phyloP scores from a whole-genome alignment of 345 rosid genomes.

The Luvunga scandens region DNA sequence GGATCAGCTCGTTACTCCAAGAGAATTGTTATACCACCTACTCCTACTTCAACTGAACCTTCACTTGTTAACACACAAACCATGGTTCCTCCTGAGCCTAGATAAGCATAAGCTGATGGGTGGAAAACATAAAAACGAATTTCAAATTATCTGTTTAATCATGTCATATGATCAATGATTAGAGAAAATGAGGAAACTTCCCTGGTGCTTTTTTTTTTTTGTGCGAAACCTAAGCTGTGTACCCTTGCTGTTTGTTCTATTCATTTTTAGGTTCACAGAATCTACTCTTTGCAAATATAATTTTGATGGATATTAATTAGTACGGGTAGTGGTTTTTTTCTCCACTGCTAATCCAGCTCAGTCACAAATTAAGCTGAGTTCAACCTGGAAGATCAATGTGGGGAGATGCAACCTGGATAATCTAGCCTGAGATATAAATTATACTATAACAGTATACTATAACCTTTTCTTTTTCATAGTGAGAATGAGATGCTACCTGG shows the following conservation, averaged over 20 bases:
- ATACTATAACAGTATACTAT: too few species aligned
- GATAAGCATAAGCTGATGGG: constrained; percentile 25
- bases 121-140: constrained; percentile 2
- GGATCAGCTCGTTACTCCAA: constrained; percentile 56
- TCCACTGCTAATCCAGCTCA: background rate
- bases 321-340: background rate
- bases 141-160: constrained; percentile 16
- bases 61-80: constrained; percentile 39
- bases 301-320: background rate
- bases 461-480: too few species aligned
- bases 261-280: constrained; percentile 12
- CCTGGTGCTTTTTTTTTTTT: background rate
- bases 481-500: too few species aligned
- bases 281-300: constrained; percentile 7
- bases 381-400: background rate
- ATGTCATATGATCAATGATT: background rate
- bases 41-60: constrained; percentile 38
- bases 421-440: background rate
- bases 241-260: background rate
- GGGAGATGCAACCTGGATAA: background rate
- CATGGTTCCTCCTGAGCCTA: constrained; percentile 49
- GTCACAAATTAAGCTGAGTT: background rate
- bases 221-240: background rate
- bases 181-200: constrained; percentile 12
- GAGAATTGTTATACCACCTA: constrained; percentile 34